Percentiles rank a stretch among this genome's conserved stretches.
These are phyloP conservation scores for Paraleonurus japonicus DNA, from an alignment of 257 asterid genomes.

Conservation along the genomic window DNA sequence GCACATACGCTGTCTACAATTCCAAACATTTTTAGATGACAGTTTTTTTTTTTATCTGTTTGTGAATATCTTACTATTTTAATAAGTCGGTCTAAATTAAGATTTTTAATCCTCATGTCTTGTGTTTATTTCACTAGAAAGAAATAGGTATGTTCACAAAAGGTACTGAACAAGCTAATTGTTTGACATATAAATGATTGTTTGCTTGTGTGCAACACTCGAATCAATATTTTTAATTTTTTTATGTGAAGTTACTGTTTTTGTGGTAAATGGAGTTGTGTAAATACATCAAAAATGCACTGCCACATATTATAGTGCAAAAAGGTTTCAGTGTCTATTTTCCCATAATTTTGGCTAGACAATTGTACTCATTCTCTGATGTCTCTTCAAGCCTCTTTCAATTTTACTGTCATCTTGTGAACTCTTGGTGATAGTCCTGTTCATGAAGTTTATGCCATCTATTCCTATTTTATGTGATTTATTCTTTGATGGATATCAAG, in stretches of 20 bases:
- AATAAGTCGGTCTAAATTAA: background rate
- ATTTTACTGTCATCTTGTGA: background rate
- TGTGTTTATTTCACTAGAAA: background rate
- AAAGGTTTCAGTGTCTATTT: background rate
- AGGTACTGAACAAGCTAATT: background rate
- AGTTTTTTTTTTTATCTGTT: background rate
- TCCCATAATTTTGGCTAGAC: background rate
- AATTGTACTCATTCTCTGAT: background rate
- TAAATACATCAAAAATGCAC: background rate
- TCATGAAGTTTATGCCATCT: constrained; percentile 15
- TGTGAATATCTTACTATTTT: background rate
- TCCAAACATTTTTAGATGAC: background rate
- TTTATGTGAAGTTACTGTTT: constrained; percentile 10
- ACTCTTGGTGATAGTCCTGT: background rate
- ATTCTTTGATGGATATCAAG: constrained; percentile 9
- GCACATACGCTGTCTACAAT: background rate
- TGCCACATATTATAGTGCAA: background rate
- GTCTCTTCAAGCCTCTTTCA: background rate
- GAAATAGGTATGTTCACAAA: background rate
- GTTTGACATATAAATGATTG: background rate
- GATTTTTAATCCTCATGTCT: background rate
- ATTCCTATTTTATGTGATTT: constrained; percentile 12
- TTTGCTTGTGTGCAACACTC: background rate
- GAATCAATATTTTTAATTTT: background rate
- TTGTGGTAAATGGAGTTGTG: background rate